Base-by-base conservation (phyloP, 257 asterid genomes). In the Solanum corneliomulleri region DNA sequence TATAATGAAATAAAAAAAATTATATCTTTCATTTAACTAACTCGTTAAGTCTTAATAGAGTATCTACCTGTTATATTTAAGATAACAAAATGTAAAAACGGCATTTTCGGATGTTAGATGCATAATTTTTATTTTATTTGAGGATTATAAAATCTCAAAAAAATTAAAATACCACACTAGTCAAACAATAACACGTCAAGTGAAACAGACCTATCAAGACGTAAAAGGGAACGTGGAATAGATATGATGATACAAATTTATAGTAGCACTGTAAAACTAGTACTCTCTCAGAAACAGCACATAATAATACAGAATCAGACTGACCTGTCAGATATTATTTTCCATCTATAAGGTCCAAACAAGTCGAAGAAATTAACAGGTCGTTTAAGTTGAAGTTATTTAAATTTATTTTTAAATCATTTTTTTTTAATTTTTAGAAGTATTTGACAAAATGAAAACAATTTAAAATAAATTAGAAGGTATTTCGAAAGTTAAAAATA, bases 291-390 rank as follows among this genome's bases (percentile, higher is more conserved):
- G 82, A 75, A 75, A 85, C 83, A 74, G 29, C 27, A 82, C 60
- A 41, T 58, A 33, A 70, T 71, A 84, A 49, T 84, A 74, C 16
- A 86, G 87, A 89, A 84, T 84, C 75, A 56, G 47, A 87, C 87
- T 87, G 91, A 83, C 86, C 81, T 81, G 89, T 91, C 89, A 84
- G 60, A 76, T 76, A 74, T 74, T 37, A 25, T 29, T 27, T 70
- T 45, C 41, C 86, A 83, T 83, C 47, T 66, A 64, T 45, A 68
- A 58, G 49, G 92, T 85, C 89, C 83, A 87, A 91, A 91, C 92
- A 89, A 90, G 91, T 90, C 89, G 85, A 23, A 15, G 56, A 52
- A 78, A 27, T 75, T 52, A 6, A 52, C 23, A 16, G 2, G 23
- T 21, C 7, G 23, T 1, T 52, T 52, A 2, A 2, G 18, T 52